Evolutionary conservation across 768 basidiomycete genomes (phyloP), one percentile per base, ranked within the genome.

Genomic region (Asterophora parasitica): DNA sequence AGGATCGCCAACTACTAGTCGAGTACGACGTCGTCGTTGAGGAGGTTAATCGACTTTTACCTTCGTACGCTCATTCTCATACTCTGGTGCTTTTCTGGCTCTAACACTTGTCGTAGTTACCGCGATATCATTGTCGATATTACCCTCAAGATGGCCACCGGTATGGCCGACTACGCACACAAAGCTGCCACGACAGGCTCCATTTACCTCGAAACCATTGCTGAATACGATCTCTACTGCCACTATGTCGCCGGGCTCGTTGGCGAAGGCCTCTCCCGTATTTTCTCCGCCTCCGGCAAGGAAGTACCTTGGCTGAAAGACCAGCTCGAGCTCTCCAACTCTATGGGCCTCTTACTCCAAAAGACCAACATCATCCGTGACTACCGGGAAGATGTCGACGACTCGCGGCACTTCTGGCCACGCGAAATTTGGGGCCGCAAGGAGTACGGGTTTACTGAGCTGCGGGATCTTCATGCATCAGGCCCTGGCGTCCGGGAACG

Each of bases 281-380:
- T 98, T 35, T 95, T 92, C 72, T 73, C 88, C 12, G 87, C 87
- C 3, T 90, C 92, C 4, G 81, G 80, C 19, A 93, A 92, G 61
- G 94, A 97, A 65, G 75, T 74, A 0, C 58, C 76, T 0, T 88
- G 80, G 72, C 68, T 99, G 30, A 83, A 77, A 23, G 69, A 79
- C 23, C 89, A 96, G 62, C 81, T 96, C 51, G 88, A 88, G 55
- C 77, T 98, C 2, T 83, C 87, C 59, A 95, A 96, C 69, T 87
- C 87, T 8, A 91, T 96, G 85, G 95, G 95, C n/a, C 76, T 92
- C 26, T 72, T 97, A 37, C 79, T 99, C 9, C 95, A 99, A 66
- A 99, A 99, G 70, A 96, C 93, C 20, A 99, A 99, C 65, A 96
- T 99, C 65, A 90, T 92, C 46, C 89, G 95, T 50, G 95, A 99